Evolutionary conservation across 108 stramenopile species (phyloP), one percentile per base, ranked within the genome.

Genomic region (Cyclotella sp.): DNA sequence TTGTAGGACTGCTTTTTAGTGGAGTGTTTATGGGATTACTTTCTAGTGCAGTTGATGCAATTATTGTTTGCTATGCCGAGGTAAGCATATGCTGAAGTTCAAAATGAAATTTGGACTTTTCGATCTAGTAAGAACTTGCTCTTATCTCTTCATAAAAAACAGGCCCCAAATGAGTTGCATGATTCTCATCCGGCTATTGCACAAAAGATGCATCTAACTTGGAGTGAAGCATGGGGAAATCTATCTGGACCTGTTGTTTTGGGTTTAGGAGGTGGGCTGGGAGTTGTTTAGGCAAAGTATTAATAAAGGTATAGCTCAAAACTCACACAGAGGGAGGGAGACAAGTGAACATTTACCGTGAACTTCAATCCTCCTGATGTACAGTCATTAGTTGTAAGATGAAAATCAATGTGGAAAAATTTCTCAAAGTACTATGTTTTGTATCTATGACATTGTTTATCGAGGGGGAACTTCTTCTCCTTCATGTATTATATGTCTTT

Each of bases 11-110:
- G 18, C 7, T 72, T 43, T 42, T 86, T n/a, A 76, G 81, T 68
- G 47, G 55, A 12, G 30, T 86, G 26, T 68, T 87, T 41, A 54
- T 82, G 57, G 59, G 70, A 15, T 72, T 83, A 45, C n/a, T 96
- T 22, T 76, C 82, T n/a, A 85, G 85, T 67, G 91, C 92, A 12
- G 88, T 85, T 11, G 81, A 91, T 63, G 89, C 92, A 15, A 82
- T 90, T 12, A 84, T 93, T 63, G 95, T 96, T 18, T 92, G 90
- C 77, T 96, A 88, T 70, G 92, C 93, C 7, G 91, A 96, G 68
- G 78, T 87, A 13, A 42, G 51, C 47, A 4, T 51, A 76, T 30
- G 77, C 72, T 55, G 54, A 78, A 44, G 57, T 80, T 45, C 55
- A 75, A 24, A 68, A 63, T 49, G 76, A 81, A 19, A n/a, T 3